Evolutionary conservation across 1,139 yeast genomes (phyloP), one percentile per base, ranked within the genome.

Genomic region (Yamadazyma pseudoaaseri): DNA sequence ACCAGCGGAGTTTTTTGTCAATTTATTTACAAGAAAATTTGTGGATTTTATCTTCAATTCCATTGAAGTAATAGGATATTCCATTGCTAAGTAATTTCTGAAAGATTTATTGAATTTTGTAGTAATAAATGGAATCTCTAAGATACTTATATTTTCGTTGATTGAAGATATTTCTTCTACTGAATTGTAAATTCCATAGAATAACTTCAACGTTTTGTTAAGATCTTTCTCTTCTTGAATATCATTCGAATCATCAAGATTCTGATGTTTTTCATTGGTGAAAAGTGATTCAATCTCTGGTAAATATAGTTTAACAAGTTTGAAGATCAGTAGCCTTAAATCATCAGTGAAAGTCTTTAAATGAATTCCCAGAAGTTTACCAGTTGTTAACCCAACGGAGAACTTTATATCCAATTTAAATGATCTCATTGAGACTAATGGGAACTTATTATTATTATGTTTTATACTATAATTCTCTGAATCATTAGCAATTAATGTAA

Each of bases 1-100:
- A 0, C 89, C 90, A 1, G 87, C 79, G 8, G 73, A 60, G 27
- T 54, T 56, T 9, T 54, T 45, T 16, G 52, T 44, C 17, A 74
- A 40, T 35, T 64, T 58, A 12, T 60, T 50, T 14, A 62, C 43
- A 42, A 63, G 65, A 26, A 66, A 45, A 3, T 65, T 58, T 6
- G 49, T 48, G 3, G 62, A 65, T 42, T 60, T 68, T 35, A 56
- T 55, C 14, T 42, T 43, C 29, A 54, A 42, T 24, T 55, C 64
- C 28, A 60, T 52, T 15, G 57, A 63, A 11, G 61, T 51, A 17
- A 33, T 47, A 3, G 65, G 70, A 29, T 35, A 47, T 16, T 38
- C 39, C 10, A 43, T 36, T 7, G 41, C 29, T 30, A 67, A 51
- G 41, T 61, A 65, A 11, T 59, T 56, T 3, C 43, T 43, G 20